These are phyloP conservation scores for Zalerion maritima DNA, from an alignment of 495 filamentous ascomycete genomes.

Conservation along the genomic window DNA sequence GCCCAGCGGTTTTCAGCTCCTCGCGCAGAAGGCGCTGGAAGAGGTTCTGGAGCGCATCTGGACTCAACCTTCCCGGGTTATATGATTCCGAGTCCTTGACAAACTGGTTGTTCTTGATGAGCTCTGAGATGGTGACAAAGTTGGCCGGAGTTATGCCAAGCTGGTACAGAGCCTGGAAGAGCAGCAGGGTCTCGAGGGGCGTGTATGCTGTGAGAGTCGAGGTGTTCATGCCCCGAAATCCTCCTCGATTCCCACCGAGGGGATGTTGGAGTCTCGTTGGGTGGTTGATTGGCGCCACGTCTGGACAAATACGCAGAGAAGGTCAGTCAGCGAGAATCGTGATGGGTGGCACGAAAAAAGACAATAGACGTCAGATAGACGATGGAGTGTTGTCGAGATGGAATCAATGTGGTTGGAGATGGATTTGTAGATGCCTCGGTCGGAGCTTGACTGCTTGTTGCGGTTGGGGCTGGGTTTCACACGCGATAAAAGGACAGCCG, in stretches of 20 bases:
- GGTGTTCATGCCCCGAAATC: slow-evolving; percentile 39
- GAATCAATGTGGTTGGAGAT: slow-evolving; percentile 1
- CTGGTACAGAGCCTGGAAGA: slow-evolving; percentile 69
- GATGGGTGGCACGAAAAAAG: background rate
- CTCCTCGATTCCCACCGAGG: slow-evolving; percentile 43
- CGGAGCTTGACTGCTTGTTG: too few species aligned
- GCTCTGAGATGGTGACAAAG: slow-evolving; percentile 59
- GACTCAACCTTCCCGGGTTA: slow-evolving; percentile 56
- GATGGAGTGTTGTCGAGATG: slow-evolving; percentile 1
- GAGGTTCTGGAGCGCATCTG: slow-evolving; percentile 62
- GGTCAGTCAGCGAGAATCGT: slow-evolving; percentile 18
- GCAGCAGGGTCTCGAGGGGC: slow-evolving; percentile 72
- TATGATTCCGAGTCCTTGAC: slow-evolving; percentile 53
- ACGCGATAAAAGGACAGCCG: too few species aligned
- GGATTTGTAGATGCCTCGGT: too few species aligned
- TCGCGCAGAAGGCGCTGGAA: slow-evolving; percentile 66
- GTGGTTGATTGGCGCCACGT: slow-evolving; percentile 36
- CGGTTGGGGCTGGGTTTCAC: too few species aligned
- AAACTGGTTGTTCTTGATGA: slow-evolving; percentile 53
- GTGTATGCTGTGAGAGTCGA: slow-evolving; percentile 49
- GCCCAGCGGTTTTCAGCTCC: slow-evolving; percentile 47
- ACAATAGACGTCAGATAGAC: background rate
- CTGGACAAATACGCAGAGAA: too few species aligned
- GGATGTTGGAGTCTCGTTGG: slow-evolving; percentile 32
- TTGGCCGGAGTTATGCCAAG: slow-evolving; percentile 47